Evolutionary conservation across 2,329 filamentous ascomycete genomes (phyloP).

Genomic region (Aspergillus glaucus): DNA sequence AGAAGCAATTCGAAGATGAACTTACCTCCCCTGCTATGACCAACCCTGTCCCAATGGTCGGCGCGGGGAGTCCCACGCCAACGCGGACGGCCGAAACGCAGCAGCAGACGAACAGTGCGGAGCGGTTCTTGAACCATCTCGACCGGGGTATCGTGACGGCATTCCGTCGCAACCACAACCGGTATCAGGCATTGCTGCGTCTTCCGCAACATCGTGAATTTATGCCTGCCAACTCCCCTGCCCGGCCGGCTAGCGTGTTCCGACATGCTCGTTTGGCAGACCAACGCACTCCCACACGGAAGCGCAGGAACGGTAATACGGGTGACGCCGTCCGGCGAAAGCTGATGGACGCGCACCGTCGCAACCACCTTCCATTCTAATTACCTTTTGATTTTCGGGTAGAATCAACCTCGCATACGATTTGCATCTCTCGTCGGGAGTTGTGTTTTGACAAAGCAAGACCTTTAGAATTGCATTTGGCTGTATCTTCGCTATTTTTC

Average conservation of each 20-base stretch:
- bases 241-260: conserved; percentile 38
- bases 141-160: conserved; percentile 68
- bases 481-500: too few species aligned
- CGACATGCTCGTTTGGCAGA: conserved; percentile 35
- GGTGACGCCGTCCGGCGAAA: conserved; percentile 40
- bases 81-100: conserved; percentile 25
- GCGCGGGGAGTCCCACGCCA: conserved; percentile 29
- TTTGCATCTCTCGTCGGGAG: background rate
- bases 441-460: background rate
- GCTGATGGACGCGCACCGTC: conserved; percentile 38
- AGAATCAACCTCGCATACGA: background rate
- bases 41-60: background rate
- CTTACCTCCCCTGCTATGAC: conserved; percentile 39
- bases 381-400: background rate
- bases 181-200: conserved; percentile 45
- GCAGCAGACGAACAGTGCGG: conserved; percentile 28
- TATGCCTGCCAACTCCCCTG: conserved; percentile 39
- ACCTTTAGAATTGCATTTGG: background rate
- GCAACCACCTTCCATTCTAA: conserved; percentile 33
- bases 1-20: conserved; percentile 43
- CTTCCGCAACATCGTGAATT: conserved; percentile 42
- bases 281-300: conserved; percentile 35
- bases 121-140: conserved; percentile 59
- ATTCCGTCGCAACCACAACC: conserved; percentile 59
- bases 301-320: conserved; percentile 33